Base-by-base conservation (phyloP, 2,329 filamentous ascomycete genomes). In the Talaromyces islandicus region DNA sequence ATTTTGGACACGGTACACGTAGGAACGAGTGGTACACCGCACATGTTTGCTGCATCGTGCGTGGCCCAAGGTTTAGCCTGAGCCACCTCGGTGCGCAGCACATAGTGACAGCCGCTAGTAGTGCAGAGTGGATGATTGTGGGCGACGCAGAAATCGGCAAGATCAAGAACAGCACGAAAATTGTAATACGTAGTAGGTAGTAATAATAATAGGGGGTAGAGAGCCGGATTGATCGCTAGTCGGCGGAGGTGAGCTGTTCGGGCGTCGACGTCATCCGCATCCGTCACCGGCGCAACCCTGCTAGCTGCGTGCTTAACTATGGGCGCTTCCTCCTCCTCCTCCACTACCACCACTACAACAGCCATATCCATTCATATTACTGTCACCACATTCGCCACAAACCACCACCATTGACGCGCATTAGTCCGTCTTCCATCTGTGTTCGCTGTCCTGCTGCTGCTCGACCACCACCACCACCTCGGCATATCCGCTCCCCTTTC, bases 231-330 rank as follows among this genome's bases (percentile, higher is more conserved):
- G 48, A 52, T 48, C 21, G 35, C n/a, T 19, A 54, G 51, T 32
- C 27, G 51, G 30, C 30, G 7, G 30, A 35, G 32, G 32, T 38
- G 54, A 52, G 46, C 27, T 53, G 46, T 10, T 52, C 60, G 62
- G 64, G 63, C 58, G 70, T 72, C 71, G 71, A 74, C 72, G 72
- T 74, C 72, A 74, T 74, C 69, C 66, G 63, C 63, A 67, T 65
- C 63, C 62, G 60, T 63, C 61, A 61, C 61, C 55, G 53, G 60
- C 60, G 61, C 56, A 61, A 61, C 59, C n/a, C n/a, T 56, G 41
- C 6, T 48, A n/a, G 14, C 25, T 25, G 12, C 46, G 9, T 51
- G 25, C 25, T 27, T 24, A 50, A 41, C 38, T 41, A 41, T 41
- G 38, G 24, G 50, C 27, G 50, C 24, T 30, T 52, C 24, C 46